phyloP scores from a whole-genome alignment of 2,329 filamentous ascomycete species.

The Botrytis squamosa region DNA sequence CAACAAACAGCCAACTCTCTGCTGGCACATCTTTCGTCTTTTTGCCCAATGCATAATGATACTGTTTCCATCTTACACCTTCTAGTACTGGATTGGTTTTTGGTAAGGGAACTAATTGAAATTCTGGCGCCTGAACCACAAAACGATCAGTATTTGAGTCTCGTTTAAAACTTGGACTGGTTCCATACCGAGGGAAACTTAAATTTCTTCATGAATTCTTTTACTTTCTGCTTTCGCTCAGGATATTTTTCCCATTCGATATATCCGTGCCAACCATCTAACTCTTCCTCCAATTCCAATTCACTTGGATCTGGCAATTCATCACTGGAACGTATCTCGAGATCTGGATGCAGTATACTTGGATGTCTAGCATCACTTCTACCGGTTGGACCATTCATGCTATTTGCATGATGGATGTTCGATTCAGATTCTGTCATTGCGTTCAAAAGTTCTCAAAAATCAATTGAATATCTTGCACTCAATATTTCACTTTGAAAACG shows the following conservation, averaged over 20 bases:
- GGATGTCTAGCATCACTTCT: slow-evolving; percentile 7
- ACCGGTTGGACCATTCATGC: not conserved
- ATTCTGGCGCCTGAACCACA: slow-evolving; percentile 47
- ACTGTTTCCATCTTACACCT: slow-evolving; percentile 57
- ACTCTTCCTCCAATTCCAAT: slow-evolving; percentile 18
- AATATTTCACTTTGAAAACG: not conserved
- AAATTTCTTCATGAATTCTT: slow-evolving; percentile 53
- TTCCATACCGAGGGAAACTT: slow-evolving; percentile 45
- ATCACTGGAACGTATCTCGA: slow-evolving; percentile 17
- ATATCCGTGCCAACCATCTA: slow-evolving; percentile 42
- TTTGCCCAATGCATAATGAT: slow-evolving; percentile 54
- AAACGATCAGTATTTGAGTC: not conserved
- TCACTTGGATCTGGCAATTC: slow-evolving; percentile 18
- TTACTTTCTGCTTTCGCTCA: slow-evolving; percentile 61
- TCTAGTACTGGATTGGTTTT: slow-evolving; percentile 56
- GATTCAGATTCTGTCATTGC: slow-evolving; percentile 3
- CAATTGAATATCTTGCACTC: not conserved
- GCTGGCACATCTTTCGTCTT: slow-evolving; percentile 51
- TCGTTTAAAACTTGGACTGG: not conserved
- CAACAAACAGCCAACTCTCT: slow-evolving; percentile 56
- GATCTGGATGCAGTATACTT: slow-evolving; percentile 22
- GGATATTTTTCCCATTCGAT: slow-evolving; percentile 71
- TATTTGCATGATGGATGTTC: not conserved
- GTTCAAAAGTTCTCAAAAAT: not conserved
- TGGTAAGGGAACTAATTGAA: slow-evolving; percentile 54